Evolutionary conservation across 768 basidiomycete genomes (phyloP), one percentile per base, ranked within the genome.

Genomic region (Hericium rajendrae): DNA sequence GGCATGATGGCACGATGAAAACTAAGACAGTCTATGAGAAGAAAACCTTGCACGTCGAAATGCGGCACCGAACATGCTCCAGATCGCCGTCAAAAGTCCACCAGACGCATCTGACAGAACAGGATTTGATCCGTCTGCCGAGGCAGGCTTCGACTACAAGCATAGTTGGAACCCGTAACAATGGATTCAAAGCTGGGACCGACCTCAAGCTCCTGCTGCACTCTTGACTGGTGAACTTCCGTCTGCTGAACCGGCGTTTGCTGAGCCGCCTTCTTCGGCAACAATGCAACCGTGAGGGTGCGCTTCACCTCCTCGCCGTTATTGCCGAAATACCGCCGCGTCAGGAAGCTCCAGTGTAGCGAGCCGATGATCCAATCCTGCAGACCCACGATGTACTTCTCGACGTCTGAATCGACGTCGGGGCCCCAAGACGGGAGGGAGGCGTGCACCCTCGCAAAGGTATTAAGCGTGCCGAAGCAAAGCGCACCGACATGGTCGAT

Each of bases 311-410:
- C 68, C 43, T 62, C 70, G 13, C 85, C 87, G 2, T 62, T 65
- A 65, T 77, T 81, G 28, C 82, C 83, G 67, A 90, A 90, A 70
- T 90, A 91, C 49, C 88, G 70, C 67, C 82, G 82, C 11, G 80
- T 78, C 64, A 87, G 81, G 65, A 88, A 90, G 26, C 76, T 87
- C 88, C 88, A 90, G 65, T 86, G 83, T 22, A 88, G 67, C 49
- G 81, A 84, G 32, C 86, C 86, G 28, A 84, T 81, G 59, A 90
- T 86, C 87, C 88, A 90, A 67, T 86, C 74, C n/a, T 79, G 84
- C 49, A 90, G 73, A 4, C 88, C 88, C 24, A 79, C 71, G 57
- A 84, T 79, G 67, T 91, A 91, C 56, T 79, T 66, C 11, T 72
- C 71, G 22, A 91, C 80, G 52, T 87, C 77, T 3, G 70, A 69